phyloP scores from a whole-genome alignment of 306 rosid species.

The Trifolium dubium region DNA sequence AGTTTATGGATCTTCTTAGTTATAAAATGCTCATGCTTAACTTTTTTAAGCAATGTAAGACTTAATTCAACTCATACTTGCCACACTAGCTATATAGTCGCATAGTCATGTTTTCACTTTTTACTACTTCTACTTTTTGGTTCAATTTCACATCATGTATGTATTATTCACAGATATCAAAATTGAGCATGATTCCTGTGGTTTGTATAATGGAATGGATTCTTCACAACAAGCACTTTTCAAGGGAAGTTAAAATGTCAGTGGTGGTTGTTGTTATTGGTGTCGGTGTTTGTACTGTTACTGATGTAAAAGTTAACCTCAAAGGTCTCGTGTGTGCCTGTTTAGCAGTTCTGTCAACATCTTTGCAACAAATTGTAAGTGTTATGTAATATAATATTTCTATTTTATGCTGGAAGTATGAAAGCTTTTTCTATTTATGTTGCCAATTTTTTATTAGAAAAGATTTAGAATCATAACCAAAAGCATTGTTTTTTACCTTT shows the following conservation, averaged over 20 bases:
- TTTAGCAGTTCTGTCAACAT: slow-evolving; percentile 79
- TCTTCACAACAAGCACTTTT: slow-evolving; percentile 73
- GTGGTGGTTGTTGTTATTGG: slow-evolving; percentile 89
- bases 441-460: not conserved
- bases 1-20: no score
- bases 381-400: slow-evolving; percentile 6
- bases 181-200: slow-evolving; percentile 97
- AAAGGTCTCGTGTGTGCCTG: slow-evolving; percentile 77
- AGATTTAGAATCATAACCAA: not conserved
- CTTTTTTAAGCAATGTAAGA: no score
- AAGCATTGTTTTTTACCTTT: not conserved
- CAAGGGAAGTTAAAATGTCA: slow-evolving; percentile 74
- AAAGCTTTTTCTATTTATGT: slow-evolving; percentile 15
- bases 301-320: slow-evolving; percentile 90
- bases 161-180: slow-evolving; percentile 63
- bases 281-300: slow-evolving; percentile 89
- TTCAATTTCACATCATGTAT: slow-evolving; percentile 25
- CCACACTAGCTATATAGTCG: no score
- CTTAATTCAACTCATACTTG: no score
- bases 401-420: slow-evolving; percentile 9
- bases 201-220: slow-evolving; percentile 96
- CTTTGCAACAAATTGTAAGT: slow-evolving; percentile 95
- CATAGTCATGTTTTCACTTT: slow-evolving; percentile 2
- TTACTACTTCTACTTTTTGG: not conserved
- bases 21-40: no score